Percentiles rank a stretch among this genome's conserved stretches.
Conservation (phyloP, 2,329 filamentous ascomycete genomes). For the Botrytis deweyae region DNA sequence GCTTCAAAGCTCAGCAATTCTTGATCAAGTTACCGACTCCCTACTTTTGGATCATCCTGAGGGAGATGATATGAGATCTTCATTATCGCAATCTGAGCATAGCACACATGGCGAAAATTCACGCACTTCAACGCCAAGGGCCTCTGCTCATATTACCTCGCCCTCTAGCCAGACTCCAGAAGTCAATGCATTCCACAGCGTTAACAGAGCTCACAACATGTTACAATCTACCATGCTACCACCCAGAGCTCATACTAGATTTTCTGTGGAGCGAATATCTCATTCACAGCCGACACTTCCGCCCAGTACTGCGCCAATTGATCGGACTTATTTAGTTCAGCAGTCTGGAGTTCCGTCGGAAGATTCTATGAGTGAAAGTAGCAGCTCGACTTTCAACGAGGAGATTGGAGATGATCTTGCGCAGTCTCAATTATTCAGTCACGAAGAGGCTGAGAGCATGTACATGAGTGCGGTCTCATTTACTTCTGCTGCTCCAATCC, state of each 20-base stretch:
- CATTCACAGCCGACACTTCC: slow-evolving; percentile 35
- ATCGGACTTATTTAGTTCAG: slow-evolving; percentile 5
- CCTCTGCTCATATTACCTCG: slow-evolving; percentile 43
- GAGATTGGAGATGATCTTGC: slow-evolving; percentile 52
- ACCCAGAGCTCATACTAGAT: slow-evolving; percentile 29
- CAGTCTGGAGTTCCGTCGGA: background rate
- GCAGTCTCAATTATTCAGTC: slow-evolving; percentile 70
- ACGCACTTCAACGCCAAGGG: slow-evolving; percentile 50
- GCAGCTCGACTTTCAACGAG: slow-evolving; percentile 15
- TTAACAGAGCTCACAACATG: slow-evolving; percentile 22
- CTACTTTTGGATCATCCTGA: slow-evolving; percentile 33
- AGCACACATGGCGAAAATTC: background rate
- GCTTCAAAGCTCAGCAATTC: slow-evolving; percentile 36
- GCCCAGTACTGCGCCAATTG: background rate
- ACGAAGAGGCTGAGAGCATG: slow-evolving; percentile 82
- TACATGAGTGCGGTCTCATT: slow-evolving; percentile 73
- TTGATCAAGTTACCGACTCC: slow-evolving; percentile 39
- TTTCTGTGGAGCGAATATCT: slow-evolving; percentile 36
- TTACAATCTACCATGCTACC: slow-evolving; percentile 36
- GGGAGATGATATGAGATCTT: slow-evolving; percentile 37
- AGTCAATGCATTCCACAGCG: background rate
- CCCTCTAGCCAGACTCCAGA: slow-evolving; percentile 33
- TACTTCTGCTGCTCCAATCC: slow-evolving; percentile 30
- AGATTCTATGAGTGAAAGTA: slow-evolving; percentile 19
- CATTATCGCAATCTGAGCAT: slow-evolving; percentile 18